phyloP scores from a whole-genome alignment of 2,329 filamentous ascomycete genomes.

The Fusarium illudens region DNA sequence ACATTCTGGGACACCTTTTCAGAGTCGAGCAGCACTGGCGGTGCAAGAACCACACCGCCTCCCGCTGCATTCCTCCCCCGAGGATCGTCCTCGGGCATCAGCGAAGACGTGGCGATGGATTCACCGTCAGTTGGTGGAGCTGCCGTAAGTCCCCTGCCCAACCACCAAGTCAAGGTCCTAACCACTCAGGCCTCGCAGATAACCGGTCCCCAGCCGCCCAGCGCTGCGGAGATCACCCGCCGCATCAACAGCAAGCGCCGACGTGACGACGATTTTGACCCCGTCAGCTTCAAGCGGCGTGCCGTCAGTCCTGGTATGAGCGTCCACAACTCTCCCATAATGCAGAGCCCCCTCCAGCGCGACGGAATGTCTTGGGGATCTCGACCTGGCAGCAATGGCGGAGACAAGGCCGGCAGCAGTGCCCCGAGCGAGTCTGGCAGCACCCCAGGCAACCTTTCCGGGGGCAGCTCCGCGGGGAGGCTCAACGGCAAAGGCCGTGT shows the following conservation, averaged over 20 bases:
- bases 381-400: slow-evolving; percentile 69
- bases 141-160: slow-evolving; percentile 39
- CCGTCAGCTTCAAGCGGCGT: slow-evolving; percentile 85
- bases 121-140: slow-evolving; percentile 62
- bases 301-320: slow-evolving; percentile 93
- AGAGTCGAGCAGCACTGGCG: slow-evolving; percentile 65
- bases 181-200: slow-evolving; percentile 39
- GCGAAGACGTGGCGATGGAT: slow-evolving; percentile 78
- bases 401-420: slow-evolving; percentile 60
- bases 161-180: slow-evolving; percentile 24
- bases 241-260: slow-evolving; percentile 85
- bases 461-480: slow-evolving; percentile 52
- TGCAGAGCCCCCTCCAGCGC: slow-evolving; percentile 83
- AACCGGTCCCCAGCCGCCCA: slow-evolving; percentile 60
- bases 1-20: slow-evolving; percentile 81
- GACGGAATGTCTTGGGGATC: slow-evolving; percentile 78
- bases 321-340: slow-evolving; percentile 86
- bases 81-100: slow-evolving; percentile 67
- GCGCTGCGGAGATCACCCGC: slow-evolving; percentile 77
- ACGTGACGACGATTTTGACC: slow-evolving; percentile 90
- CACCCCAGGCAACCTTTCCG: slow-evolving; percentile 41
- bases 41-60: slow-evolving; percentile 67
- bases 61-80: slow-evolving; percentile 69
- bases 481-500: slow-evolving; percentile 68
- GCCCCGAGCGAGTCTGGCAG: slow-evolving; percentile 62